Evolutionary conservation across 495 filamentous ascomycete genomes (phyloP).

Genomic region (Penicillium ucsense): DNA sequence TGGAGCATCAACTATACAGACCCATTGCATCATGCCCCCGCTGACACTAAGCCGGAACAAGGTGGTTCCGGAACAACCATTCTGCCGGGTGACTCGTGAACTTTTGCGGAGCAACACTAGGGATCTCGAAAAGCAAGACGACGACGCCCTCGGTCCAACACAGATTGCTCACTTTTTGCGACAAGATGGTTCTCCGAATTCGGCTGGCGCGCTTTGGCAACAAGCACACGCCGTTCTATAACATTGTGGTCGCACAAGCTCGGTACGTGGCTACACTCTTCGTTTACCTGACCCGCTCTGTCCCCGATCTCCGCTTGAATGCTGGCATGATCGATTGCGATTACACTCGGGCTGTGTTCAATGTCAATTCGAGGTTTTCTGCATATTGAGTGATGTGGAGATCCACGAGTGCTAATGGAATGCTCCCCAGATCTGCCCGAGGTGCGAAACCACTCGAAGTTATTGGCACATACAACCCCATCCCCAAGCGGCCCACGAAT

Average conservation of each 20-base stretch:
- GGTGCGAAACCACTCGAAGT: slow-evolving; percentile 88
- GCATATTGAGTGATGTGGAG: neutral
- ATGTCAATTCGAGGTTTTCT: neutral
- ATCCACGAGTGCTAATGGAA: neutral
- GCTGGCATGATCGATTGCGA: too few species aligned
- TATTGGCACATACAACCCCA: slow-evolving; percentile 87
- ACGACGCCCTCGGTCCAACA: neutral
- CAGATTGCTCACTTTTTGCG: slow-evolving; percentile 2
- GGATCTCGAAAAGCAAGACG: neutral
- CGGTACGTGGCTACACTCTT: slow-evolving; percentile 46
- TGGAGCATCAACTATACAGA: slow-evolving; percentile 1
- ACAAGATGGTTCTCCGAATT: slow-evolving; percentile 82
- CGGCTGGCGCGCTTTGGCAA: slow-evolving; percentile 90
- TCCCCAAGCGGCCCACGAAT: slow-evolving; percentile 56
- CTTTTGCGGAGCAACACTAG: slow-evolving; percentile 17
- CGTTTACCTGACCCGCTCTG: neutral
- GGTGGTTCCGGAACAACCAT: slow-evolving; percentile 14
- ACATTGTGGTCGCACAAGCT: slow-evolving; percentile 94
- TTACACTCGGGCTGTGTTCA: too few species aligned
- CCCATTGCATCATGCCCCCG: slow-evolving; percentile 18
- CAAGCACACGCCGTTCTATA: slow-evolving; percentile 79
- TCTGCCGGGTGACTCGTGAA: slow-evolving; percentile 18
- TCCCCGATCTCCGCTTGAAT: neutral
- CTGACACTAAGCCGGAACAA: slow-evolving; percentile 20
- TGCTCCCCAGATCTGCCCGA: slow-evolving; percentile 47